Evolutionary conservation across 1,284 basidiomycete species (phyloP), one percentile per base, ranked within the genome.

Genomic region (Ceratobasidium theobromae): DNA sequence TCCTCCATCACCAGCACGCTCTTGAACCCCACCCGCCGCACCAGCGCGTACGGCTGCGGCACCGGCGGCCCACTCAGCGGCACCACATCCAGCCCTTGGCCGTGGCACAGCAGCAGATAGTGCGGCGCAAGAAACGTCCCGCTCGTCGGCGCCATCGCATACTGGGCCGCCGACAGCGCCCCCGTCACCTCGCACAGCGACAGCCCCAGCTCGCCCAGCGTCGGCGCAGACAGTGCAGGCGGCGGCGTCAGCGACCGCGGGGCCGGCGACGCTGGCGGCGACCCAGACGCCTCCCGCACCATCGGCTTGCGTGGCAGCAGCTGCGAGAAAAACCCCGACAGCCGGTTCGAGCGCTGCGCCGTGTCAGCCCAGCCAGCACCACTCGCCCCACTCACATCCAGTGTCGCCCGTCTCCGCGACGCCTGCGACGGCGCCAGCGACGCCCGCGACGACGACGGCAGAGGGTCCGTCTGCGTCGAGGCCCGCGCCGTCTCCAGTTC

Each of bases 1-100:
- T 92, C 88, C 72, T 92, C 90, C 89, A 92, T 92, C 16, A 92
- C 86, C 0, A 92, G 87, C n/a, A 92, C 86, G 67, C 83, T 85
- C 74, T 91, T 91, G 76, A 92, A 92, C 45, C 82, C 81, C 46
- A 91, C 88, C 58, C 89, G 81, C 28, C 89, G 83, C 21, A 92
- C 86, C 43, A 92, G 80, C 5, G 90, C 85, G 75, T 89, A 91
- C 9, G 90, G 88, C 71, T 88, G 86, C 5, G 81, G 80, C 14
- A 84, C 79, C 3, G 89, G 89, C 0, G 89, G 89, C 1, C 85
- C 85, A 16, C 82, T 74, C 27, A 92, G 78, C 1, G 89, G 88
- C 25, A 92, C 77, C 2, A 92, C 88, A 75, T 92, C 89, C 51
- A 92, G 77, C 49, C 89, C 89, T 76, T 92, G 90, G 1, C 86